Base-by-base conservation (phyloP, 2,329 filamentous ascomycete genomes). In the Cladorrhinum sp. region DNA sequence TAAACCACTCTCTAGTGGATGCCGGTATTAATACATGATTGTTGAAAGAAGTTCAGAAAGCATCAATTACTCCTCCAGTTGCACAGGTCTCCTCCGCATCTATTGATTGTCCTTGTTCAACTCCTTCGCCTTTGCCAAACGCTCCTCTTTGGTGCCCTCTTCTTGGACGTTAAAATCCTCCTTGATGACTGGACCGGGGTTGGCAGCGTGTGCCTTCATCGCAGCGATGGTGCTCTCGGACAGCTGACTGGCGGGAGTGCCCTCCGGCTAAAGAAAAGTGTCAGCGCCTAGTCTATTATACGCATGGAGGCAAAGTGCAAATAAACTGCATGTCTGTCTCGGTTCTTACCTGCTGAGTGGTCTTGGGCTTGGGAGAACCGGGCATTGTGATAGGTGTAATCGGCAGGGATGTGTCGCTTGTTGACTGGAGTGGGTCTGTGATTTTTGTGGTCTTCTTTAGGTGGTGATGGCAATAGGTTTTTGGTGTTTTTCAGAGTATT, bases 111-210 rank as follows among this genome's bases (percentile, higher is more conserved):
- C 76, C 71, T 88, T 85, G 79, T 91, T 91, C 73, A 91, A 68
- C 69, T 84, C 84, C 72, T 86, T 77, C 63, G 85, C 86, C 73
- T 84, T 86, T 12, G 82, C 85, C 69, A 81, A 77, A 58, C 88
- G 82, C 69, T 91, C 88, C 72, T 89, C 87, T 75, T 88, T 89
- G 61, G 82, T 85, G 16, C 84, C 86, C 75, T 87, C 84, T 72
- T 82, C 72, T 55, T 81, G 71, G 33, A 74, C 74, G 16, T 80
- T 79, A 75, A 86, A 80, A 62, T 81, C 77, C 64, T 84, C 73
- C 18, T 82, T 77, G 24, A 86, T 68, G 26, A 76, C 85, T 16
- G 86, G 86, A 33, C 86, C 86, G 12, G 84, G 85, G 56, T 82
- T 76, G 18, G 84, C 84, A 59, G 80, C 72, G 70, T 82, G 79